phyloP scores from a whole-genome alignment of 768 basidiomycete species.

The Rubroboletus pulcherrimus region DNA sequence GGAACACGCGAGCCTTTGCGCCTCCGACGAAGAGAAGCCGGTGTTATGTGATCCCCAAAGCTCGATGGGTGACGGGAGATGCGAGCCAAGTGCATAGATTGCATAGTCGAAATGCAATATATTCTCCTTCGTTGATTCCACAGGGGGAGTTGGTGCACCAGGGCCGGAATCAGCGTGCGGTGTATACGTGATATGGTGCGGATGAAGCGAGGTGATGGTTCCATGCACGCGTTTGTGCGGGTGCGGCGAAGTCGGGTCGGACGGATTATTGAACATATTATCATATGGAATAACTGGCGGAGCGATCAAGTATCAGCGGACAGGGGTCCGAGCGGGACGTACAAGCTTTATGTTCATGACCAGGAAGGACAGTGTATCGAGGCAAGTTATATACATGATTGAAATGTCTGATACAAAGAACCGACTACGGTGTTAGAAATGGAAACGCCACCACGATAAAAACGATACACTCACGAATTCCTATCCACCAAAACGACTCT shows the following conservation, averaged over 20 bases:
- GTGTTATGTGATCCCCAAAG: conserved; percentile 39
- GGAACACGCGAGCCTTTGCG: not conserved
- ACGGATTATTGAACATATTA: conserved; percentile 39
- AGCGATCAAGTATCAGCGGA: not conserved
- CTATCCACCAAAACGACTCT: conserved; percentile 55
- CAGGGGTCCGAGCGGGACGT: conserved; percentile 11
- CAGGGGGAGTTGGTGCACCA: not conserved
- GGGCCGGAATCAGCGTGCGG: not conserved
- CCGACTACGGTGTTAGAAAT: not conserved
- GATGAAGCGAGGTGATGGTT: conserved; percentile 38
- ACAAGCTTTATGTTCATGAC: conserved; percentile 67
- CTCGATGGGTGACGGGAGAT: conserved; percentile 51
- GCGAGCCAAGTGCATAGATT: conserved; percentile 59
- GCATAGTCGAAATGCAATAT: conserved; percentile 51
- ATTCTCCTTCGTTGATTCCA: not conserved
- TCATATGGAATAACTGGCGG: conserved; percentile 50
- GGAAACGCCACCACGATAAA: not conserved
- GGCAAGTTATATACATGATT: conserved; percentile 60
- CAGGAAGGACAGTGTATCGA: conserved; percentile 52
- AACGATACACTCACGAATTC: conserved; percentile 45
- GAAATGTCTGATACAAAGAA: conserved; percentile 35
- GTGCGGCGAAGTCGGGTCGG: not conserved
- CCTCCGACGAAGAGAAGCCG: not conserved
- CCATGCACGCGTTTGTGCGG: conserved; percentile 43
- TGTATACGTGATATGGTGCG: conserved; percentile 35